These are phyloP conservation scores for Coleophoma cylindrospora DNA, from an alignment of 2,329 filamentous ascomycete species.

Conservation along the genomic window DNA sequence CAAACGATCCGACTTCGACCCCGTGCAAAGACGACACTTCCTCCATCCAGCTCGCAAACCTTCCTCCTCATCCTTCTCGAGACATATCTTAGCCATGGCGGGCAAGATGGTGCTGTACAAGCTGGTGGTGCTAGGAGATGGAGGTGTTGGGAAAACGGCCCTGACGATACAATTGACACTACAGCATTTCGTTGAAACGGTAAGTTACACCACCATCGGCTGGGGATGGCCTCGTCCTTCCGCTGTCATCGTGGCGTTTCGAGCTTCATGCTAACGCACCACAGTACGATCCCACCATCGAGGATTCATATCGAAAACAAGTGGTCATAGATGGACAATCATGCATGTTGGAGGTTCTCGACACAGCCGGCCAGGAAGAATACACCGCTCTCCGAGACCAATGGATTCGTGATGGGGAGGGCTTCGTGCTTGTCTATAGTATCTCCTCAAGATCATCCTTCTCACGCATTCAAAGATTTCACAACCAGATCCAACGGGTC, in stretches of 20 bases:
- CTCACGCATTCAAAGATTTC: constrained; percentile 88
- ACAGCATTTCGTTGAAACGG: constrained; percentile 96
- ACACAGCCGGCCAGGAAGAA: constrained; percentile 97
- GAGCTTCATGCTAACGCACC: constrained; percentile 12
- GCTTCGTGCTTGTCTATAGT: constrained; percentile 96
- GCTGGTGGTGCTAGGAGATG: constrained; percentile 90
- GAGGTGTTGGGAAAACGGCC: constrained; percentile 90
- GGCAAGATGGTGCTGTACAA: constrained; percentile 96
- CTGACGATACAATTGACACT: constrained; percentile 94
- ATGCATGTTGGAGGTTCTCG: constrained; percentile 95
- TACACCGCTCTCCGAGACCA: constrained; percentile 95
- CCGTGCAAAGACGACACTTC: background rate
- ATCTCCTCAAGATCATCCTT: constrained; percentile 97
- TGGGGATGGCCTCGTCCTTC: too few species aligned
- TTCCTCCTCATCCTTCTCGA: background rate
- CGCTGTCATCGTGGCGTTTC: background rate
- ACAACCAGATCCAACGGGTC: constrained; percentile 94
- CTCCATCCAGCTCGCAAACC: background rate
- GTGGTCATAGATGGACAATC: constrained; percentile 91
- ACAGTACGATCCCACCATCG: constrained; percentile 76
- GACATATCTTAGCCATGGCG: constrained; percentile 51
- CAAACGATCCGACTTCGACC: background rate
- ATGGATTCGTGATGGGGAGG: constrained; percentile 97
- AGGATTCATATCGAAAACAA: constrained; percentile 84
- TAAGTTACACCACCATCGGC: constrained; percentile 31